These are phyloP conservation scores for Serendipita indica DNA, from an alignment of 768 basidiomycete species.

Conservation along the genomic window DNA sequence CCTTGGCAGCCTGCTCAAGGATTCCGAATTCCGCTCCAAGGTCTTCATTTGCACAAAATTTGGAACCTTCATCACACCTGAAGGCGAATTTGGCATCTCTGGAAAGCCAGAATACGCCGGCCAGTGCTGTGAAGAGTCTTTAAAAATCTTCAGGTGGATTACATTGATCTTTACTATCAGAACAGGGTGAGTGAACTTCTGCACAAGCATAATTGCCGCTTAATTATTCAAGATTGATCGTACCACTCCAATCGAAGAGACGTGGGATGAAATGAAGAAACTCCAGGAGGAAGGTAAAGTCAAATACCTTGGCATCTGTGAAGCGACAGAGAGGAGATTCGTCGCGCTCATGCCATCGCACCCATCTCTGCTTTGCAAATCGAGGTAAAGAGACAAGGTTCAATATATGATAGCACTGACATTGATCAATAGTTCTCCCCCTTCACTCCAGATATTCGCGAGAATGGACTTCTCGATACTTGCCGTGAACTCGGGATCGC, in stretches of 20 bases:
- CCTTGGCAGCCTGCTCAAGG: not conserved
- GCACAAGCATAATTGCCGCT: not conserved
- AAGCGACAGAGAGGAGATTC: constrained; percentile 32
- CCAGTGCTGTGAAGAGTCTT: constrained; percentile 12
- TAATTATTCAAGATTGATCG: constrained; percentile 17
- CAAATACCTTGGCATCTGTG: constrained; percentile 39
- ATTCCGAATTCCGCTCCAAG: not conserved
- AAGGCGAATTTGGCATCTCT: not conserved
- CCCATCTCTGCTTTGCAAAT: constrained; percentile 15
- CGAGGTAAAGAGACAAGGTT: constrained; percentile 11
- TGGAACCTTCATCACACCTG: not conserved
- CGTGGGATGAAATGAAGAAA: constrained; percentile 15
- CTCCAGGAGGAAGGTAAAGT: constrained; percentile 28
- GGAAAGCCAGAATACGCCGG: constrained; percentile 15
- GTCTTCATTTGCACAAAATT: constrained; percentile 7
- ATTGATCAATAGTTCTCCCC: constrained; percentile 18
- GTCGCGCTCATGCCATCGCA: constrained; percentile 28
- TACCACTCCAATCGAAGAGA: constrained; percentile 18
- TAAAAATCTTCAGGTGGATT: constrained; percentile 14
- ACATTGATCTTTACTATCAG: constrained; percentile 16
- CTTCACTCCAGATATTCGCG: constrained; percentile 14
- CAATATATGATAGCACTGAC: not conserved
- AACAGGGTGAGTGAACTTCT: not conserved
- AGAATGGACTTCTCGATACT: constrained; percentile 19
- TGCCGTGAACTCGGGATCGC: constrained; percentile 37